Percentiles rank a stretch among this genome's conserved stretches.
Conservation (phyloP, 768 basidiomycete genomes). For the Leccinellum albellum region DNA sequence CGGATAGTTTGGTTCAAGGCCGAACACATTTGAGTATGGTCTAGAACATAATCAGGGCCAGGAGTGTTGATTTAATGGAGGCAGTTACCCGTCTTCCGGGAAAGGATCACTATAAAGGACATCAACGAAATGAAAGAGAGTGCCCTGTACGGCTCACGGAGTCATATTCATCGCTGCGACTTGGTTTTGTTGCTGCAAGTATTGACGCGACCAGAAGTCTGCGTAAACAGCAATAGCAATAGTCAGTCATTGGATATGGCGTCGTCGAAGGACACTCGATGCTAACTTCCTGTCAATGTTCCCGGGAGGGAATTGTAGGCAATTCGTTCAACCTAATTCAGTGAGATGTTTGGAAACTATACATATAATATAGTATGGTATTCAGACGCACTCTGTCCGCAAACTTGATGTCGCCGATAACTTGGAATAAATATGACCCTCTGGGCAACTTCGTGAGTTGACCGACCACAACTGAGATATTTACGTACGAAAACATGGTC, state of each 20-base stretch:
- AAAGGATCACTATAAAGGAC: neutral
- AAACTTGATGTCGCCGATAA: constrained; percentile 47
- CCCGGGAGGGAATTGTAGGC: neutral
- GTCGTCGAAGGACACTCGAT: neutral
- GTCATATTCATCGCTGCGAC: constrained; percentile 55
- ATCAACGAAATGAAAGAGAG: neutral
- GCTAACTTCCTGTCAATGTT: neutral
- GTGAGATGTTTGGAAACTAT: neutral
- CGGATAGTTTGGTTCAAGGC: constrained; percentile 4
- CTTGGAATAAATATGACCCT: constrained; percentile 48
- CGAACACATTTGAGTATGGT: constrained; percentile 3
- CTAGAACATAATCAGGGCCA: neutral
- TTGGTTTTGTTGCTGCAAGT: constrained; percentile 57
- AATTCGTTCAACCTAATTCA: neutral
- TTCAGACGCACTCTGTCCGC: constrained; percentile 40
- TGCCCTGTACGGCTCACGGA: constrained; percentile 29
- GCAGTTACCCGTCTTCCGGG: neutral
- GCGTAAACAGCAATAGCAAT: neutral
- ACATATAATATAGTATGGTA: neutral
- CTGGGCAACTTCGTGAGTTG: constrained; percentile 23
- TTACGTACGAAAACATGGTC: neutral
- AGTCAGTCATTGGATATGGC: neutral
- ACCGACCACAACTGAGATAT: neutral
- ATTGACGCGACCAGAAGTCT: constrained; percentile 61
- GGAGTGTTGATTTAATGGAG: neutral